Conservation (phyloP, 371 early-diverging fungal genomes). For the Coemansia sp. region DNA sequence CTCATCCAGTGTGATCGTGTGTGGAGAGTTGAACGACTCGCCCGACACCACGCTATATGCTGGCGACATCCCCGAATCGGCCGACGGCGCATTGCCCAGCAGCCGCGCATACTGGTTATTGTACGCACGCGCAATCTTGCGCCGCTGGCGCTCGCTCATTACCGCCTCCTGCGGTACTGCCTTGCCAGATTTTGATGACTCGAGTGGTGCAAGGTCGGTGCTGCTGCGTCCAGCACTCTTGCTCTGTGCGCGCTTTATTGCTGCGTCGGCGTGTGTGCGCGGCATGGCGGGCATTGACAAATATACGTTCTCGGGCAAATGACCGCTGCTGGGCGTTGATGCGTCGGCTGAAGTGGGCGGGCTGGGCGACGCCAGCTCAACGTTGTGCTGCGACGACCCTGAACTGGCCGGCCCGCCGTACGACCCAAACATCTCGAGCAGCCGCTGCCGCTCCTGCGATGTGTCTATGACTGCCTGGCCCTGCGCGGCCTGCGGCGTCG, state of each 20-base stretch:
- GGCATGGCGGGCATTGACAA: constrained; percentile 43
- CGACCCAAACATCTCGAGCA: constrained; percentile 17
- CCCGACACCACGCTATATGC: constrained; percentile 32
- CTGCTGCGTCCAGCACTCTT: constrained; percentile 39
- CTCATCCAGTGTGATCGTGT: constrained; percentile 45
- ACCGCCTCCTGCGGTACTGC: constrained; percentile 16
- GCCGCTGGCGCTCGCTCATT: constrained; percentile 30
- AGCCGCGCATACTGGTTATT: constrained; percentile 43
- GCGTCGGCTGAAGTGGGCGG: constrained; percentile 43
- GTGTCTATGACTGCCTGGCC: constrained; percentile 2
- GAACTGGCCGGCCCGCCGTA: constrained; percentile 25
- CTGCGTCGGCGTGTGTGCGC: background rate
- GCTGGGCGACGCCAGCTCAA: constrained; percentile 43
- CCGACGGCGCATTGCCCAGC: constrained; percentile 21
- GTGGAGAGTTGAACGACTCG: constrained; percentile 42
- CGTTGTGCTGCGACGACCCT: constrained; percentile 35
- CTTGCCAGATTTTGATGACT: background rate
- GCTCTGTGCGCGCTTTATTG: constrained; percentile 7
- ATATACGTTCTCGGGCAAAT: constrained; percentile 40
- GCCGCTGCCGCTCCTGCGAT: constrained; percentile 8
- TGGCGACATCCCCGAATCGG: constrained; percentile 24
- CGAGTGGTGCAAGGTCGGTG: constrained; percentile 12
- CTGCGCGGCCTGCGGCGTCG: constrained; percentile 12
- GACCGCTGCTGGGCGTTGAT: constrained; percentile 39
- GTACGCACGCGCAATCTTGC: constrained; percentile 33